Base-by-base conservation (phyloP, 1,139 yeast genomes). In the Yamadazyma buinensis region DNA sequence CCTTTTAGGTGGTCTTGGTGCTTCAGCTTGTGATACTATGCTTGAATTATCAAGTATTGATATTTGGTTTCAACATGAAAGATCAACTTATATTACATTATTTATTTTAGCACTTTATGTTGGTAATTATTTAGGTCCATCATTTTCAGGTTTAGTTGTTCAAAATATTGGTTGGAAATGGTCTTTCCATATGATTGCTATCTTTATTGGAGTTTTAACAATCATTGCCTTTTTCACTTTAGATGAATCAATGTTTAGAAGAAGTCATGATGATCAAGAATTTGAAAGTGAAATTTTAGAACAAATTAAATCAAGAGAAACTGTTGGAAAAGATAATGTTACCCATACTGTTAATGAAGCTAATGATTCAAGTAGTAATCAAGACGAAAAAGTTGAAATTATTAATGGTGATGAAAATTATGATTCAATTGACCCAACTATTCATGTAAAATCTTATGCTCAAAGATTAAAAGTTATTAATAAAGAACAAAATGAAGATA, bases 1-100 rank as follows among this genome's bases (percentile, higher is more conserved):
- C 35, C 48, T 62, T 11, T 46, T 71, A 28, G 44, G 55, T 7
- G 75, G 77, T 7, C 56, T 68, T 41, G 67, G 72, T 4, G 74
- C 73, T 21, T 74, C 76, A 22, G 77, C 77, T 4, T 65, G 67
- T 34, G 76, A 70, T 41, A 64, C 75, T 1, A 54, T 72, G 40
- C 72, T 69, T 18, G 75, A 70, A 42, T 68, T 72, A 17, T 64
- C 72, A 1, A 63, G 69, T 9, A 65, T 72, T 3, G 77, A 72
- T 47, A 64, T 72, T 9, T 72, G 66, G 42, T 72, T 67, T 46
- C 64, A 65, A 40, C 77, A 72, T 45, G 74, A 72, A 49, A 54
- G 74, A 44, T 70, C 75, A 4, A 52, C 55, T 25, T 62, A 62
- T 26, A 53, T 72, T 29, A 54, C 70, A 1, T 50, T 56, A 33